Evolutionary conservation across 108 stramenopile genomes (phyloP).

Genomic region (Thalassiosira profunda): DNA sequence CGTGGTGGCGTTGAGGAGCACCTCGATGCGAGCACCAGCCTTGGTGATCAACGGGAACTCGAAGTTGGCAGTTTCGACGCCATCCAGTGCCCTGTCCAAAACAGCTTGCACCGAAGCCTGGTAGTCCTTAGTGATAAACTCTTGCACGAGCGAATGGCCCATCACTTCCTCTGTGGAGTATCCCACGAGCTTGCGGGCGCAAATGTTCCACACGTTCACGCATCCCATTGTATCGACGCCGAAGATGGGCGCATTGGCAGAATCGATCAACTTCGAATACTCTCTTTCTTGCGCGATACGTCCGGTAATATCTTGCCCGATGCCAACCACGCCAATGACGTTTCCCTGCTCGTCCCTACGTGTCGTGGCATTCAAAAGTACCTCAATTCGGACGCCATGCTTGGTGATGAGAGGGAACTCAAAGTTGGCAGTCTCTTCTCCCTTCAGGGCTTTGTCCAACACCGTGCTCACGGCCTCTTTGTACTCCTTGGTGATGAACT

Average conservation of each 20-base stretch:
- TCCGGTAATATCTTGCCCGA: constrained; percentile 55
- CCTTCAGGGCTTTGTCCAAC: constrained; percentile 54
- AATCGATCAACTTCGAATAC: constrained; percentile 26
- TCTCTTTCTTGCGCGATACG: constrained; percentile 28
- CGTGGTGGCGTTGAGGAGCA: too few species aligned
- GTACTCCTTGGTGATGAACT: constrained; percentile 34
- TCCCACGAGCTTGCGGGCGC: constrained; percentile 12
- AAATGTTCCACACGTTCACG: constrained; percentile 41
- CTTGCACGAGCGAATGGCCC: constrained; percentile 29
- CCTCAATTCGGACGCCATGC: constrained; percentile 27
- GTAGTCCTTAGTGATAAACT: constrained; percentile 40
- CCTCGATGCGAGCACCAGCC: too few species aligned
- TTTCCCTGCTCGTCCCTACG: constrained; percentile 59
- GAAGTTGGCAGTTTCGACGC: constrained; percentile 44
- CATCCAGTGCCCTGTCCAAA: constrained; percentile 38
- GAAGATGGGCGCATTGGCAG: constrained; percentile 31
- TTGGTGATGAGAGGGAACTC: constrained; percentile 54
- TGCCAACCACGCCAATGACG: constrained; percentile 70
- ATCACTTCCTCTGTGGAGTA: constrained; percentile 32
- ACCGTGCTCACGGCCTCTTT: constrained; percentile 37
- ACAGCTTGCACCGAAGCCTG: constrained; percentile 42
- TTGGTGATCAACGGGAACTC: constrained; percentile 51
- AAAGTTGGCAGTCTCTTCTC: constrained; percentile 70
- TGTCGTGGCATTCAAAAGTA: constrained; percentile 77
- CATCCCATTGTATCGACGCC: constrained; percentile 19